These are phyloP conservation scores for Salvia splendens DNA, from an alignment of 257 asterid genomes.

Conservation along the genomic window DNA sequence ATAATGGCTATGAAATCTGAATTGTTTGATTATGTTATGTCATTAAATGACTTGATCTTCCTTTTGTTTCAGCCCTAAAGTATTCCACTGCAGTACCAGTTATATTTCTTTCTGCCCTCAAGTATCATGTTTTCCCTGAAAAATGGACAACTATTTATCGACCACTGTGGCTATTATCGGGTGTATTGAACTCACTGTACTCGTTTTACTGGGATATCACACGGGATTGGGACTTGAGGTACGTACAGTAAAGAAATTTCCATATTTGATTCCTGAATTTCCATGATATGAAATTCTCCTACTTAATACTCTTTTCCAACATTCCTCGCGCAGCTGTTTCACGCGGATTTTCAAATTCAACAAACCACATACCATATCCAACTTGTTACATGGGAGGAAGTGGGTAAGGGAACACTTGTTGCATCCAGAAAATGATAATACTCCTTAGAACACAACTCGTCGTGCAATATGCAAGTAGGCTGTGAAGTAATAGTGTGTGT, in stretches of 20 bases:
- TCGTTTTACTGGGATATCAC: conserved; percentile 97
- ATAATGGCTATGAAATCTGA: conserved; percentile 6
- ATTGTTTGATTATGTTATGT: conserved; percentile 11
- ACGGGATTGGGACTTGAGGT: conserved; percentile 98
- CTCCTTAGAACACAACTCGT: too few relatives aligned
- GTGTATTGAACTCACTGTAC: conserved; percentile 79
- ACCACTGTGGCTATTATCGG: conserved; percentile 93
- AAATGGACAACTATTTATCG: conserved; percentile 75
- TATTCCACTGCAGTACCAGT: conserved; percentile 97
- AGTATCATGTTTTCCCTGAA: conserved; percentile 84
- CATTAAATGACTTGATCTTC: conserved; percentile 37
- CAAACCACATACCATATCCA: conserved; percentile 63
- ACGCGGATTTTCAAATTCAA: conserved; percentile 94
- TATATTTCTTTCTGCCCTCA: conserved; percentile 88
- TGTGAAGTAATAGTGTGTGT: too few relatives aligned
- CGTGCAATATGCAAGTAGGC: too few relatives aligned
- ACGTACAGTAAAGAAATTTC: conserved; percentile 18
- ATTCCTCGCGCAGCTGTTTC: conserved; percentile 55
- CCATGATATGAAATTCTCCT: background rate
- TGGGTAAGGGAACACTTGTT: conserved; percentile 59
- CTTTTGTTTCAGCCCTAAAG: conserved; percentile 76
- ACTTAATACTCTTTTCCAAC: too few relatives aligned
- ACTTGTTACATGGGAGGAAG: conserved; percentile 71
- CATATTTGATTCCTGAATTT: conserved; percentile 7
- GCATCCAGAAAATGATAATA: too few relatives aligned